Evolutionary conservation across 371 early-diverging fungal genomes (phyloP).

Genomic region (Apophysomyces ossiformis): DNA sequence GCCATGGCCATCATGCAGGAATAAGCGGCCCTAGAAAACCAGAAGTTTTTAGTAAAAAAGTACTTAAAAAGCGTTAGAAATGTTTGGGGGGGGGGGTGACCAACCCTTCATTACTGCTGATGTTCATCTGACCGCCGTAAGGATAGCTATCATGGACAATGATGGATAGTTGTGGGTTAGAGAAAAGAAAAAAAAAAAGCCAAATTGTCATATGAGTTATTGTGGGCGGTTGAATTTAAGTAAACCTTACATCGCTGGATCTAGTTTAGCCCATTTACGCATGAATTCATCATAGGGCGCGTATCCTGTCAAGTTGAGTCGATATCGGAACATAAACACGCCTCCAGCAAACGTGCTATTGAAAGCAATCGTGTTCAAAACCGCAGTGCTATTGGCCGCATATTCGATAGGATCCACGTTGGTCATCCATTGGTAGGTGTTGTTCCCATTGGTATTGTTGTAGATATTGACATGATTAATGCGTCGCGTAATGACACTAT

Average conservation of each 20-base stretch:
- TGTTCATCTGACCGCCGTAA: slow-evolving; percentile 36
- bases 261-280: slow-evolving; percentile 47
- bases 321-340: slow-evolving; percentile 37
- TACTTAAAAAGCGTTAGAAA: background rate
- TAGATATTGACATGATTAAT: slow-evolving; percentile 2
- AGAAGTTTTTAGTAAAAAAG: too few relatives aligned
- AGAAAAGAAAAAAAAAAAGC: background rate
- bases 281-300: slow-evolving; percentile 54
- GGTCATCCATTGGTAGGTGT: background rate
- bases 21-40: slow-evolving; percentile 40
- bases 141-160: slow-evolving; percentile 24
- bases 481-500: slow-evolving; percentile 25
- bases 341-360: slow-evolving; percentile 51
- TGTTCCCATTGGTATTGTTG: background rate
- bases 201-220: background rate
- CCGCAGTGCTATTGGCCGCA: slow-evolving; percentile 28
- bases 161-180: too few relatives aligned
- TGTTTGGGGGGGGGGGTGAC: background rate
- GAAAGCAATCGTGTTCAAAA: slow-evolving; percentile 31
- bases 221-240: background rate
- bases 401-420: slow-evolving; percentile 33
- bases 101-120: slow-evolving; percentile 45
- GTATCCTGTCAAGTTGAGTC: slow-evolving; percentile 43
- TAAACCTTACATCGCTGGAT: slow-evolving; percentile 45
- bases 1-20: slow-evolving; percentile 62